Evolutionary conservation across 192 early-diverging fungal species (phyloP).

Genomic region (Coemansia umbellata): DNA sequence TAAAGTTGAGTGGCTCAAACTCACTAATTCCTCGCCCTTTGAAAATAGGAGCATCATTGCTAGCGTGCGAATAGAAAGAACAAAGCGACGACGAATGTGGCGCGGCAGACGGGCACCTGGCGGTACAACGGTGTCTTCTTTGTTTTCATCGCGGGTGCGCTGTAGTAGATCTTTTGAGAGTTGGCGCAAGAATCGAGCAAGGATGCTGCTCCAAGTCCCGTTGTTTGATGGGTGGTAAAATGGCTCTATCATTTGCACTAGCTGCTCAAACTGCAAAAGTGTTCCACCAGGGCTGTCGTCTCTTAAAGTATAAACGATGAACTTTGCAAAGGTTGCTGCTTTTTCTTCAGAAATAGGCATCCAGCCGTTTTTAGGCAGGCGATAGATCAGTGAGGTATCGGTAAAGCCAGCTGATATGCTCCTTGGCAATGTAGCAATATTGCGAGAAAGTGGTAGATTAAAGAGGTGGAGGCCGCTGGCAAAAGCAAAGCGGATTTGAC

Average conservation of each 20-base stretch:
- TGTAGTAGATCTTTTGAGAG: slow-evolving; percentile 66
- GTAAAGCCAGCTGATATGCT: slow-evolving; percentile 12
- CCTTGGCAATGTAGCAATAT: slow-evolving; percentile 15
- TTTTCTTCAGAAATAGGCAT: slow-evolving; percentile 44
- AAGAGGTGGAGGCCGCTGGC: slow-evolving; percentile 48
- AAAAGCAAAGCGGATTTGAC: slow-evolving; percentile 48
- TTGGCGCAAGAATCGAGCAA: slow-evolving; percentile 68
- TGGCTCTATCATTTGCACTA: slow-evolving; percentile 83
- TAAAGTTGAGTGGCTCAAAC: slow-evolving; percentile 45
- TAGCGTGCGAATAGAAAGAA: slow-evolving; percentile 30
- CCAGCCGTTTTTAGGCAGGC: slow-evolving; percentile 20
- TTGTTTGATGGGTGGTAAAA: slow-evolving; percentile 92
- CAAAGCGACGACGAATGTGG: slow-evolving; percentile 38
- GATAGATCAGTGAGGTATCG: slow-evolving; percentile 33
- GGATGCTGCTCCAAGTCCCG: slow-evolving; percentile 74
- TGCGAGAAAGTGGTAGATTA: slow-evolving; percentile 32
- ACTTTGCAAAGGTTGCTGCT: slow-evolving; percentile 60
- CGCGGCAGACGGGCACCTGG: slow-evolving; percentile 21
- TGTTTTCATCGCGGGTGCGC: slow-evolving; percentile 40
- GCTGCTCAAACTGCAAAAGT: slow-evolving; percentile 60
- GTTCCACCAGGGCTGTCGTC: slow-evolving; percentile 53
- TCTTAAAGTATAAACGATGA: slow-evolving; percentile 75
- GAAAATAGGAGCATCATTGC: slow-evolving; percentile 48
- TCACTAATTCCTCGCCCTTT: slow-evolving; percentile 38
- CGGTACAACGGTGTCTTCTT: slow-evolving; percentile 18